Evolutionary conservation across 306 rosid genomes (phyloP), one percentile per base, ranked within the genome.

Genomic region (Sicyos baderoa): DNA sequence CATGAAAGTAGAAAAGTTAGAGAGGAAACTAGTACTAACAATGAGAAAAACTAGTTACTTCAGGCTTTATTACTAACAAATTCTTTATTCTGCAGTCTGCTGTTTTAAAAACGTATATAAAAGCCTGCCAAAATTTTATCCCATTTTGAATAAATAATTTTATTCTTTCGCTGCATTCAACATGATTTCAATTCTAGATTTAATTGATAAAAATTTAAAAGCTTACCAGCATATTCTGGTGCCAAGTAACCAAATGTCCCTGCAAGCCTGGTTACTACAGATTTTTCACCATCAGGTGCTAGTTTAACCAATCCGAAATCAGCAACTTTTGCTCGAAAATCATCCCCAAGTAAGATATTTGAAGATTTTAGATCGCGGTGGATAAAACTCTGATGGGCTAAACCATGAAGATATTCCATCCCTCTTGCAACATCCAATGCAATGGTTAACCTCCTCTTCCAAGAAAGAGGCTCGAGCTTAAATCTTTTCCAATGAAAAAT

Each of bases 311-410:
- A 82, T 53, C 99, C 99, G 54, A 94, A 94, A 76, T 94, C 99
- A 0, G 99, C 88, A 16, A 94, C 82, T 80, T 94, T 94, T 6
- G 99, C 99, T 77, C 80, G 85, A 73, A 81, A 90, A 79, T 90
- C 96, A 66, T 90, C 96, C 1, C 86, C 96, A 51, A 94, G 96
- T 80, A 94, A 79, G 76, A 94, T 90, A 64, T 94, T 94, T 18
- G 99, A 94, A 2, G 99, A 79, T 81, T 94, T 94, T n/a, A 94
- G 99, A 84, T 94, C 99, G 59, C 99, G 85, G 88, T 94, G 99
- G 79, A 94, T 90, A 90, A 94, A 94, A 81, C 99, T 94, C 78
- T 82, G 94, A 75, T 86, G 99, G 75, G 90, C 99, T 42, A 94
- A 79, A 60, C 68, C 77, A 81, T 94, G 99, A 52, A 94, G 96